phyloP scores from a whole-genome alignment of 495 filamentous ascomycete species.

The Alectoria sarmentosa region DNA sequence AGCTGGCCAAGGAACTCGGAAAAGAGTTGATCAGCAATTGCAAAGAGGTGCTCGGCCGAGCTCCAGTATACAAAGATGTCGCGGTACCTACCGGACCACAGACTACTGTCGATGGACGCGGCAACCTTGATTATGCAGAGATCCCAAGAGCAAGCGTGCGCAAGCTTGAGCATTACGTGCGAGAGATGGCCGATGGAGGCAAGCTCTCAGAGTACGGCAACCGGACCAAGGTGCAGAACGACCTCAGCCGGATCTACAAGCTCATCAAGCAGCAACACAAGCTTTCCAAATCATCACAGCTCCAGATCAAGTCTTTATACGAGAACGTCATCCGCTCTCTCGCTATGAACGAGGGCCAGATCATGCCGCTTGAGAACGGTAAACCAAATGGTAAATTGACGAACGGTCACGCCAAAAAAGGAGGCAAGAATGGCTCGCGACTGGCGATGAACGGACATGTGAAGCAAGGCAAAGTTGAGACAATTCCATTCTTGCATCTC shows the following conservation, averaged over 20 bases:
- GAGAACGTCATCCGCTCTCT: slow-evolving; percentile 87
- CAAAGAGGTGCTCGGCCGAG: slow-evolving; percentile 73
- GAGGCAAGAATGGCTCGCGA: slow-evolving; percentile 49
- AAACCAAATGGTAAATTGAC: slow-evolving; percentile 49
- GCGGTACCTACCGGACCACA: slow-evolving; percentile 84
- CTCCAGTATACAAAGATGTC: slow-evolving; percentile 95
- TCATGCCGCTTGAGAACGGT: slow-evolving; percentile 72
- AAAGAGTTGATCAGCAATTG: slow-evolving; percentile 95
- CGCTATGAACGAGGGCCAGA: slow-evolving; percentile 95
- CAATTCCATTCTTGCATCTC: slow-evolving; percentile 94
- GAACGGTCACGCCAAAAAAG: slow-evolving; percentile 57
- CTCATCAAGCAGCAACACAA: slow-evolving; percentile 96
- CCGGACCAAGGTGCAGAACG: slow-evolving; percentile 94
- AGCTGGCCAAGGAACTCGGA: slow-evolving; percentile 92
- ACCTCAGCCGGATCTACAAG: slow-evolving; percentile 90
- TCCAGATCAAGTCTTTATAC: slow-evolving; percentile 92
- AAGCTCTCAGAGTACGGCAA: slow-evolving; percentile 99
- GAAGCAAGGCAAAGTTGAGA: slow-evolving; percentile 86
- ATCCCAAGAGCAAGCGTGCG: slow-evolving; percentile 80
- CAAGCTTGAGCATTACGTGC: slow-evolving; percentile 97
- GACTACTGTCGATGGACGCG: slow-evolving; percentile 80
- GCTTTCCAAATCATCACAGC: slow-evolving; percentile 85
- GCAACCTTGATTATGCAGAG: slow-evolving; percentile 85
- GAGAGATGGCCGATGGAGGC: slow-evolving; percentile 96
- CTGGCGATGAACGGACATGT: slow-evolving; percentile 41